Evolutionary conservation across 225 moss, liverwort and hornwort genomes (phyloP).

Genomic region (Thuidium tamariscinum): DNA sequence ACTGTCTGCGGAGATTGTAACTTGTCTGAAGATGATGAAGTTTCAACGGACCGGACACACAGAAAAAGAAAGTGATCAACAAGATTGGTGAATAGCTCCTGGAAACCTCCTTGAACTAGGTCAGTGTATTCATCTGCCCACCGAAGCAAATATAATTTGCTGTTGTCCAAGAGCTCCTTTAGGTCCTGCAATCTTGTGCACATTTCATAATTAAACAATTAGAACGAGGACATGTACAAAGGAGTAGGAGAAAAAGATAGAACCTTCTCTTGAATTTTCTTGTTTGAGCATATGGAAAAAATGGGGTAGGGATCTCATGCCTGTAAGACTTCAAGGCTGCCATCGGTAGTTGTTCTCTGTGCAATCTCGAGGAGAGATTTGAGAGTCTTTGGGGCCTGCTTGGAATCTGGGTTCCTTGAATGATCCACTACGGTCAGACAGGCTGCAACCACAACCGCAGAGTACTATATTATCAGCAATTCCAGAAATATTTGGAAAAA

Average conservation of each 20-base stretch:
- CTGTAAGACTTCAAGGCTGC: slow-evolving; percentile 51
- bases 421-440: slow-evolving; percentile 34
- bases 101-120: slow-evolving; percentile 88
- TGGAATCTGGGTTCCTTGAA: slow-evolving; percentile 16
- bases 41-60: slow-evolving; percentile 52
- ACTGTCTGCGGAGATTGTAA: slow-evolving; percentile 26
- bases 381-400: slow-evolving; percentile 24
- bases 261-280: neutral
- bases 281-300: neutral
- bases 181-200: slow-evolving; percentile 59
- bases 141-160: slow-evolving; percentile 53
- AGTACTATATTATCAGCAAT: neutral
- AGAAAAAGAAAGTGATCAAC: slow-evolving; percentile 79
- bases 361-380: slow-evolving; percentile 41
- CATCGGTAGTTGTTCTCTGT: slow-evolving; percentile 26
- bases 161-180: slow-evolving; percentile 71
- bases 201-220: neutral
- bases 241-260: neutral
- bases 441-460: slow-evolving; percentile 17
- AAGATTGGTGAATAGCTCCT: slow-evolving; percentile 82
- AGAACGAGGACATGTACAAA: neutral
- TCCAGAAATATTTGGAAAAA: neutral
- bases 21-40: slow-evolving; percentile 26
- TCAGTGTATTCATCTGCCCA: slow-evolving; percentile 94
- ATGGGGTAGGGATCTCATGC: neutral